These are phyloP conservation scores for Lizonia empirigonia DNA, from an alignment of 2,329 filamentous ascomycete species.

Conservation along the genomic window DNA sequence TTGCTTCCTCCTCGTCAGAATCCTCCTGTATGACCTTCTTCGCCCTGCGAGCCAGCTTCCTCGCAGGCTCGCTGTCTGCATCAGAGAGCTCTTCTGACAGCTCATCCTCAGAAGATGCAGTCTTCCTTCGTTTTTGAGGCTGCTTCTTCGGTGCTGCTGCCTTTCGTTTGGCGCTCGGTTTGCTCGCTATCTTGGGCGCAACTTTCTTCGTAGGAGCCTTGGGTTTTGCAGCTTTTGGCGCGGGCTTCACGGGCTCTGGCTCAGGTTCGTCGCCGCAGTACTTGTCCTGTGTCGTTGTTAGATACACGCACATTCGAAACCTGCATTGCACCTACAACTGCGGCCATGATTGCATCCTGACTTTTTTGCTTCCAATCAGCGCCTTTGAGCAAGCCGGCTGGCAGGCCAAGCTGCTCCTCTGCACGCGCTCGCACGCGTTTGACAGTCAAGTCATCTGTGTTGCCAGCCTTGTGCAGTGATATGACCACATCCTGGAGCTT, in stretches of 20 bases:
- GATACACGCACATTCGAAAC: not conserved
- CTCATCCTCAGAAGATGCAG: conserved; percentile 37
- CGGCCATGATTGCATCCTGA: conserved; percentile 39
- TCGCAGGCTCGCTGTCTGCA: conserved; percentile 35
- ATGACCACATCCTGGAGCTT: conserved; percentile 51
- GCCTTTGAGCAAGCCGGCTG: conserved; percentile 62
- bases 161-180: conserved; percentile 42
- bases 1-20: conserved; percentile 34
- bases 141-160: conserved; percentile 36
- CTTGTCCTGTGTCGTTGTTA: conserved; percentile 29
- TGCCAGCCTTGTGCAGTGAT: conserved; percentile 47
- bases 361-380: conserved; percentile 62
- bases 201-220: conserved; percentile 15
- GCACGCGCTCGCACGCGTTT: conserved; percentile 61
- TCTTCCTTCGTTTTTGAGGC: conserved; percentile 40
- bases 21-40: conserved; percentile 40
- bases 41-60: conserved; percentile 27
- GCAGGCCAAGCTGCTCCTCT: conserved; percentile 59
- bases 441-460: conserved; percentile 61
- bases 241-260: conserved; percentile 26
- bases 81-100: conserved; percentile 36
- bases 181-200: conserved; percentile 27
- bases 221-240: conserved; percentile 4
- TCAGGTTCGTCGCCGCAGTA: conserved; percentile 35
- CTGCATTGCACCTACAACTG: conserved; percentile 31